Evolutionary conservation across 2,329 filamentous ascomycete genomes (phyloP), one percentile per base, ranked within the genome.

Genomic region (Sporothrix luriei): DNA sequence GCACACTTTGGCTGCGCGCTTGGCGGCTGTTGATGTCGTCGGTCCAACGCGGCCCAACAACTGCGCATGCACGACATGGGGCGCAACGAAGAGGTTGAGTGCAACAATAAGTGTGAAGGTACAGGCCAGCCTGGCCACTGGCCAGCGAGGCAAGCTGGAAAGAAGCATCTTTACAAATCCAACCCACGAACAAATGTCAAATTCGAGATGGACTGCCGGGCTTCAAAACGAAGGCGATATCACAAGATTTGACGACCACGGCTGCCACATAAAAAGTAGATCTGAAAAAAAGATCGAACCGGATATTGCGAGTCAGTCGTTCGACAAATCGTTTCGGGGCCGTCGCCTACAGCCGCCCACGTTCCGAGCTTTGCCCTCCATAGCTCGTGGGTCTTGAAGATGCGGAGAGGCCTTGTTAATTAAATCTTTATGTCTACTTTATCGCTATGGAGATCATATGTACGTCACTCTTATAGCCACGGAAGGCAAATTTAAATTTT

Each of bases 1-100:
- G 77, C 84, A 86, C 4, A 77, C 71, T 72, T 78, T 78, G 67
- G 71, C 73, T 21, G 75, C 73, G 6, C 75, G 73, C 72, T 78
- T 78, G 55, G 72, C 70, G 19, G 71, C 72, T 10, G 73, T 73
- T 14, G 74, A 74, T 11, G 76, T 78, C 3, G 74, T 74, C 0
- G 75, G 76, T 2, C 76, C 76, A 46, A 77, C 76, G 14, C 52
- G 70, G 16, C 75, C 76, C 26, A 71, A 72, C 26, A 77, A 73
- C 72, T 77, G 75, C 13, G 76, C 68, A 19, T 57, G 48, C 14
- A 14, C 55, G 5, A 1, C 7, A 16, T 54, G 46, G 54, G 62
- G 52, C 24, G 51, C 64, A 46, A 59, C 11, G n/a, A 59, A 26
- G 48, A 43, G 61, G 5, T 29, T n/a, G 11, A 59, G 16, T n/a